A percentile compares a stretch with the other conserved stretches of the same genome.
Evolutionary conservation across 208 protist species (phyloP).

Genomic region (Leishmania aethiopica): DNA sequence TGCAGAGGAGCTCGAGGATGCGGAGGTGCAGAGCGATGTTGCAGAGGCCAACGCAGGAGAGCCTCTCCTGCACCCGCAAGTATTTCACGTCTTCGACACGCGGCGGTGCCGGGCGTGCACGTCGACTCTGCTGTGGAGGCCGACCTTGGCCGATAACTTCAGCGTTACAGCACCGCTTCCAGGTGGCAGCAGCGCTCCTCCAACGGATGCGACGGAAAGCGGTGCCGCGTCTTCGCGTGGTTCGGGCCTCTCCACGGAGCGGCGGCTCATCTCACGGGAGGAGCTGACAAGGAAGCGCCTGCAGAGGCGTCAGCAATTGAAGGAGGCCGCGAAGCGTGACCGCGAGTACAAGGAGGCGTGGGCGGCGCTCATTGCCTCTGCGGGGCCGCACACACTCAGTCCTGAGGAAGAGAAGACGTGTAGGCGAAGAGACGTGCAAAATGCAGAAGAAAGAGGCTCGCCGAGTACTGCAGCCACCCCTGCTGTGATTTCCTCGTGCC

Average conservation of each 20-base stretch:
- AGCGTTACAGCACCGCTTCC: not conserved
- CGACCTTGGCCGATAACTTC: not conserved
- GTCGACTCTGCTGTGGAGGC: not conserved
- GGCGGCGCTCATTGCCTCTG: constrained; percentile 1
- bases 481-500: not conserved
- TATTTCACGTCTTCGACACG: constrained; percentile 9
- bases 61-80: not conserved
- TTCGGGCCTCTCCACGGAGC: not conserved
- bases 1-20: constrained; percentile 1
- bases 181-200: not conserved
- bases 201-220: not conserved
- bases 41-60: not conserved
- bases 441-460: no score
- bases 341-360: constrained; percentile 8
- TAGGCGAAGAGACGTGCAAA: not conserved
- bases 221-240: not conserved
- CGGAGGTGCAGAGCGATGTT: not conserved
- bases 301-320: constrained; percentile 9
- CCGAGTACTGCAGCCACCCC: not conserved
- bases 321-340: not conserved
- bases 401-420: not conserved
- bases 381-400: not conserved
- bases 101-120: not conserved
- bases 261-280: constrained; percentile 4
- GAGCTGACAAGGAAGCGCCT: not conserved